Base-by-base conservation (phyloP, 345 rosid genomes). In the Corchorus olitorius region DNA sequence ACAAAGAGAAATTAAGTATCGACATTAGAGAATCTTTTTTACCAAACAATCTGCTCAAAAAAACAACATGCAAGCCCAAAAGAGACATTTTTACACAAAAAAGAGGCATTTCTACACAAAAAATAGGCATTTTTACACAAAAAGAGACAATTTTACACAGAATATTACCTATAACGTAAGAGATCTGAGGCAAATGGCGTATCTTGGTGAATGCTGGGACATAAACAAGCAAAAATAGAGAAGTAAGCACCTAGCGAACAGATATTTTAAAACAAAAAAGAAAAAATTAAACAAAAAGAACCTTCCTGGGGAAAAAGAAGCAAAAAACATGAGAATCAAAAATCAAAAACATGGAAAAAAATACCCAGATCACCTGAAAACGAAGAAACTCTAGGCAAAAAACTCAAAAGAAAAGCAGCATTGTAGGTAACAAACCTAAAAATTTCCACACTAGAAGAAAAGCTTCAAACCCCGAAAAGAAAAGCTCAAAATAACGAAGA, bases 11-110 rank as follows among this genome's bases (percentile, higher is more conserved):
- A 41, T 11, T 34, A 9, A 13, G 8, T 34, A 19, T 34, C 37
- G 17, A 52, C 17, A 53, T 52, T 2, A 9, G 43, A 34, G 4
- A 2, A 16, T 41, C 45, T 67, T 6, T 12, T 2, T 15, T 15
- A 5, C 11, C 33, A 1, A 17, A 70, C 48, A 70, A 70, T 4
- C 10, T 70, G 49, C 49, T n/a, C 14, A 53, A 54, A 37, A 35
- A 16, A 8, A 34, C 74, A 35, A 17, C 74, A 70, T 70, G 74
- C 74, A 70, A 34, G 17, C 48, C 52, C 48, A 35, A 4, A 11
- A 10, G 35, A 53, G 48, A 53, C 33, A 53, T 39, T 4, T 27
- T 27, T 27, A 27, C 27, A 1, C 27, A 27, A 27, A 27, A 27
- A 27, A 27, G 27, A 27, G 27, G 27, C 27, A 27, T 27, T 27